Evolutionary conservation across 2,329 filamentous ascomycete species (phyloP), one percentile per base, ranked within the genome.

Genomic region (Penicillium verrucosum): DNA sequence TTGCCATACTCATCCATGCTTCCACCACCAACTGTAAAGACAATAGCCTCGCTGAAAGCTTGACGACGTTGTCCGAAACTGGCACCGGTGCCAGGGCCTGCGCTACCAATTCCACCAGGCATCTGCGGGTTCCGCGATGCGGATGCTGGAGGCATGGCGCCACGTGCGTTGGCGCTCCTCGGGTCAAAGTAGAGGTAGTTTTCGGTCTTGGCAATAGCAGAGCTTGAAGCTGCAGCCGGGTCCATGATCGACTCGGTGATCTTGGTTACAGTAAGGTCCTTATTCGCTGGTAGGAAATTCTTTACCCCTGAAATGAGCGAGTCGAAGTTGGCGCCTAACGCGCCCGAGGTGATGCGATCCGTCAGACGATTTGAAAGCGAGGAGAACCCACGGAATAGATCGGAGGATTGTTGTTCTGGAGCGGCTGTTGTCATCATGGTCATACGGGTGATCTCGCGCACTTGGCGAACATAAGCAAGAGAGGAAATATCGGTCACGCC

Each of bases 1-100:
- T 99, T 99, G 21, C 92, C 93, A 72, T 97, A 99, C 73, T 99
- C 94, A 66, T 99, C 94, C 90, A 99, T 97, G 71, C 92, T 97
- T 41, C 94, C 94, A 45, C 95, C 94, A 4, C 94, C 94, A 3
- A 95, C 91, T 0, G 90, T 93, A 70, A 97, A 96, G n/a, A 96
- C 90, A 53, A 96, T 88, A 1, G 91, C 90, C 68, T 96, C 92
- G 47, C 85, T 89, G 74, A 93, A 97, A 0, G 90, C 92, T 69
- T 96, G 92, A 53, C 93, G 81, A 58, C 92, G 80, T 75, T 97
- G 93, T 1, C 93, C 94, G 73, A 97, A 97, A 54, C 86, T 95
- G 7, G 92, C 92, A 34, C 85, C 82, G 25, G 88, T 90, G 4
- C 91, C 91, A 74, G 81, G 78, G 0, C 83, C 84, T 25, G 78